Percentiles rank a stretch among this genome's conserved stretches.
These are phyloP conservation scores for Eimeria necatrix DNA, from an alignment of 169 alveolate genomes.

Conservation along the genomic window DNA sequence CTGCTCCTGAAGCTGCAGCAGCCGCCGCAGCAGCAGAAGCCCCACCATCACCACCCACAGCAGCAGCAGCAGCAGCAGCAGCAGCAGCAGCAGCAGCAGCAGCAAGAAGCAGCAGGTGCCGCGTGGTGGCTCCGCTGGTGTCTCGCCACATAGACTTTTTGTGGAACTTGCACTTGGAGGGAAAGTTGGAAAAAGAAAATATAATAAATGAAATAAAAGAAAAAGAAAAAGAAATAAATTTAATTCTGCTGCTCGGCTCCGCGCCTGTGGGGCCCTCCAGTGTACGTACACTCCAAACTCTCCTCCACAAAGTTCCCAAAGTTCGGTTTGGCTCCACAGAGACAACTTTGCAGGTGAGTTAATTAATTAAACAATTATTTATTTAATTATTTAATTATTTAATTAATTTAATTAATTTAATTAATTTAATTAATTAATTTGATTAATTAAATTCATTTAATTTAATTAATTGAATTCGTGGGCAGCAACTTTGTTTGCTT, in stretches of 20 bases:
- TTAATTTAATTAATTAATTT: not conserved
- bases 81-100: not conserved
- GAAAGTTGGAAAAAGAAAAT: no score
- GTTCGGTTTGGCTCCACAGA: conserved; percentile 87
- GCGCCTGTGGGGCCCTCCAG: conserved; percentile 81
- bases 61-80: not conserved
- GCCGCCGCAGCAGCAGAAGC: no score
- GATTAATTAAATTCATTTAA: not conserved
- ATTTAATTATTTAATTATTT: not conserved
- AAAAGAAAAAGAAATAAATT: not conserved
- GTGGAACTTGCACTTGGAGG: not conserved
- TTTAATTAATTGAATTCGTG: not conserved
- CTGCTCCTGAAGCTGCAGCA: no score
- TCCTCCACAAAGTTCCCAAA: conserved; percentile 83
- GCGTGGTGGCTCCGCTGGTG: conserved; percentile 75
- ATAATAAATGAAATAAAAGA: no score
- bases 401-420: conserved; percentile 28
- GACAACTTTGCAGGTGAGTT: conserved; percentile 83
- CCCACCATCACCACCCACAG: not conserved
- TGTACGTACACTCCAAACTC: not conserved
- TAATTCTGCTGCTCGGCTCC: conserved; percentile 73
- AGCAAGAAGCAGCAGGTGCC: not conserved
- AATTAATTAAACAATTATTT: not conserved
- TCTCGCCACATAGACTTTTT: conserved; percentile 80
- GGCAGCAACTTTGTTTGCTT: not conserved